Conservation (phyloP, 495 filamentous ascomycete genomes). For the Neurospora intermedia region DNA sequence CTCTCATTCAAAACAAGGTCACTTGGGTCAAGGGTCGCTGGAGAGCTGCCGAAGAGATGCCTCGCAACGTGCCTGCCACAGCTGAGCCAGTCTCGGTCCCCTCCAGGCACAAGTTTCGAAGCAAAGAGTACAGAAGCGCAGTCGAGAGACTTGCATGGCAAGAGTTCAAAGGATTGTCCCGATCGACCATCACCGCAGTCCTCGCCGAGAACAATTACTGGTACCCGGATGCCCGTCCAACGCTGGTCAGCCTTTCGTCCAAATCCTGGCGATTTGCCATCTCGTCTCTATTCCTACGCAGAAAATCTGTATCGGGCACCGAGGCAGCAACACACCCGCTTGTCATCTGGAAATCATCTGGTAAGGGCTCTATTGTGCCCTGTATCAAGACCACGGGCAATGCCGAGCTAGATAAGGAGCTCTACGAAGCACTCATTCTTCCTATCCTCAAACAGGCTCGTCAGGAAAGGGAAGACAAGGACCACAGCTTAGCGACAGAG, state of each 20-base stretch:
- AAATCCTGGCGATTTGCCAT: slow-evolving; percentile 84
- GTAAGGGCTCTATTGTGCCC: slow-evolving; percentile 40
- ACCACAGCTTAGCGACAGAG: slow-evolving; percentile 51
- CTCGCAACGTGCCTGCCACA: slow-evolving; percentile 2
- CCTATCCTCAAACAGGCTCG: slow-evolving; percentile 48
- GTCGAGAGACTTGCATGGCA: slow-evolving; percentile 51
- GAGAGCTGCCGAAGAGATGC: slow-evolving; percentile 34
- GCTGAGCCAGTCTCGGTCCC: slow-evolving; percentile 35
- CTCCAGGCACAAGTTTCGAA: slow-evolving; percentile 63
- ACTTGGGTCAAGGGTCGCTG: slow-evolving; percentile 67
- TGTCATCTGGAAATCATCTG: slow-evolving; percentile 50
- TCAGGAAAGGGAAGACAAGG: slow-evolving; percentile 48
- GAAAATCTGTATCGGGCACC: slow-evolving; percentile 48
- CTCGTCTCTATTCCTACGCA: slow-evolving; percentile 58
- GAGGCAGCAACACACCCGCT: slow-evolving; percentile 46
- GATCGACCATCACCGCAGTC: slow-evolving; percentile 74
- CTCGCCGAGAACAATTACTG: slow-evolving; percentile 85
- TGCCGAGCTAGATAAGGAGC: slow-evolving; percentile 69
- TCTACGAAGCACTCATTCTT: slow-evolving; percentile 54
- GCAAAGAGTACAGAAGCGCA: slow-evolving; percentile 57
- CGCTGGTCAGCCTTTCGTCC: slow-evolving; percentile 59
- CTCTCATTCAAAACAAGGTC: slow-evolving; percentile 65
- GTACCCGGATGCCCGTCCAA: slow-evolving; percentile 67
- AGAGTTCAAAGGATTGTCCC: slow-evolving; percentile 74
- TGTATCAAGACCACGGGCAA: slow-evolving; percentile 60